phyloP scores from a whole-genome alignment of 2,329 filamentous ascomycete genomes.

The Alternaria dauci region DNA sequence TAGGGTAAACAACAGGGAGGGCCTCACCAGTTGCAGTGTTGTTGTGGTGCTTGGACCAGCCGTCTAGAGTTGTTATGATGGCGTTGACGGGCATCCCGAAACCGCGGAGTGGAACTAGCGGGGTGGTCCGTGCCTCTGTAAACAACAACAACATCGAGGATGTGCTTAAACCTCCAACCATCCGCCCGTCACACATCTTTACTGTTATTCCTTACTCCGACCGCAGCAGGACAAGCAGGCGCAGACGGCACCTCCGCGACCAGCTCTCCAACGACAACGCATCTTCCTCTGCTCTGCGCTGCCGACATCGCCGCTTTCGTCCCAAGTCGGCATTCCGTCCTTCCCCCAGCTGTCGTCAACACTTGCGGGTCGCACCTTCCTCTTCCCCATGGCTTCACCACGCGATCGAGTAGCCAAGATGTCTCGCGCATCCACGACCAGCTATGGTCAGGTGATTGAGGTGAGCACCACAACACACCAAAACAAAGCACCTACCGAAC shows the following conservation, averaged over 20 bases:
- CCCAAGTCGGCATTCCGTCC: slow-evolving; percentile 24
- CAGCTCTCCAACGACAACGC: slow-evolving; percentile 24
- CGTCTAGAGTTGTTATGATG: slow-evolving; percentile 35
- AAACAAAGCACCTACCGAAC: slow-evolving; percentile 30
- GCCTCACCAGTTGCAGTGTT: slow-evolving; percentile 22
- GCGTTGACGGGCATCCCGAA: slow-evolving; percentile 34
- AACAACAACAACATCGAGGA: slow-evolving; percentile 37
- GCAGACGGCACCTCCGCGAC: slow-evolving; percentile 31
- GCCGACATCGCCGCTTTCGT: slow-evolving; percentile 27
- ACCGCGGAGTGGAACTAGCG: slow-evolving; percentile 32
- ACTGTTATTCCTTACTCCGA: slow-evolving; percentile 46
- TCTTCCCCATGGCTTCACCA: slow-evolving; percentile 37
- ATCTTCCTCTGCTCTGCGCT: slow-evolving; percentile 23
- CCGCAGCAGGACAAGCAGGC: slow-evolving; percentile 27
- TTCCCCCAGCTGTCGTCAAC: slow-evolving; percentile 19
- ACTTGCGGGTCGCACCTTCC: slow-evolving; percentile 25
- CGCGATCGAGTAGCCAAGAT: slow-evolving; percentile 39
- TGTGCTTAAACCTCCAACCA: slow-evolving; percentile 40
- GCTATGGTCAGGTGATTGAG: slow-evolving; percentile 89
- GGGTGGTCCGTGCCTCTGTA: slow-evolving; percentile 22
- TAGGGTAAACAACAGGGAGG: slow-evolving; percentile 11
- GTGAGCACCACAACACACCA: slow-evolving; percentile 69
- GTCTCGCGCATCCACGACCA: slow-evolving; percentile 53
- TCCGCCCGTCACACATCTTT: slow-evolving; percentile 47
- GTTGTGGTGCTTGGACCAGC: slow-evolving; percentile 31